phyloP scores from a whole-genome alignment of 192 early-diverging fungal species.

The Paraglomus occultum region DNA sequence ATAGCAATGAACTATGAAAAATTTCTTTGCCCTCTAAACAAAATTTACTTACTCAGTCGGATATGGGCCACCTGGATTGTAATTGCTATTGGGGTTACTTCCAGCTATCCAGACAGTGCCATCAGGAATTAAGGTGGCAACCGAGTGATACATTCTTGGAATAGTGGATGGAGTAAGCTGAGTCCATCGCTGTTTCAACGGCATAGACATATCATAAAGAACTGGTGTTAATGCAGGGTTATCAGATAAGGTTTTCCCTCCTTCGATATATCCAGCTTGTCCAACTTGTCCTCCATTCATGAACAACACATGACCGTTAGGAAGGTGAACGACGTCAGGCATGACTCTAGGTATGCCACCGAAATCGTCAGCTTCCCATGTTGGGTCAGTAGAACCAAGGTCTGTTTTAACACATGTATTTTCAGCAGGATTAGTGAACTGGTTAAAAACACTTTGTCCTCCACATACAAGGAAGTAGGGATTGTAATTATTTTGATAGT shows the following conservation, averaged over 20 bases:
- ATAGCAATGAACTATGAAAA: too few relatives aligned
- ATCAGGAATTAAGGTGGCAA: slow-evolving; percentile 43
- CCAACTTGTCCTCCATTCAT: slow-evolving; percentile 64
- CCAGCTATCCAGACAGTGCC: slow-evolving; percentile 42
- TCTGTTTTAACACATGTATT: slow-evolving; percentile 51
- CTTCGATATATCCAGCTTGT: slow-evolving; percentile 47
- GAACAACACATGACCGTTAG: slow-evolving; percentile 57
- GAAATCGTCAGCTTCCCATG: slow-evolving; percentile 53
- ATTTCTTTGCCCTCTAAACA: background rate
- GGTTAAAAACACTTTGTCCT: slow-evolving; percentile 43
- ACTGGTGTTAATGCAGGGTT: slow-evolving; percentile 52
- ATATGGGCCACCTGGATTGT: background rate
- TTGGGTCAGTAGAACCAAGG: slow-evolving; percentile 37
- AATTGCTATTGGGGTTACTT: slow-evolving; percentile 35
- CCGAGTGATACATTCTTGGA: slow-evolving; percentile 64
- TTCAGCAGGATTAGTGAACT: slow-evolving; percentile 34
- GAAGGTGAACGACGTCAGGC: slow-evolving; percentile 50
- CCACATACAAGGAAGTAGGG: slow-evolving; percentile 61
- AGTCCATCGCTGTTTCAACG: slow-evolving; percentile 44
- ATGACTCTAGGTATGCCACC: slow-evolving; percentile 47
- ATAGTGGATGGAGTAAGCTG: slow-evolving; percentile 45
- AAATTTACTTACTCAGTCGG: slow-evolving; percentile 5
- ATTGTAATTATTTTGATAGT: slow-evolving; percentile 54
- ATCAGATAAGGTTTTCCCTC: slow-evolving; percentile 27
- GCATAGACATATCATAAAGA: slow-evolving; percentile 51